Evolutionary conservation across 1,139 yeast genomes (phyloP), one percentile per base, ranked within the genome.

Genomic region (Meyerozyma guilliermondii): DNA sequence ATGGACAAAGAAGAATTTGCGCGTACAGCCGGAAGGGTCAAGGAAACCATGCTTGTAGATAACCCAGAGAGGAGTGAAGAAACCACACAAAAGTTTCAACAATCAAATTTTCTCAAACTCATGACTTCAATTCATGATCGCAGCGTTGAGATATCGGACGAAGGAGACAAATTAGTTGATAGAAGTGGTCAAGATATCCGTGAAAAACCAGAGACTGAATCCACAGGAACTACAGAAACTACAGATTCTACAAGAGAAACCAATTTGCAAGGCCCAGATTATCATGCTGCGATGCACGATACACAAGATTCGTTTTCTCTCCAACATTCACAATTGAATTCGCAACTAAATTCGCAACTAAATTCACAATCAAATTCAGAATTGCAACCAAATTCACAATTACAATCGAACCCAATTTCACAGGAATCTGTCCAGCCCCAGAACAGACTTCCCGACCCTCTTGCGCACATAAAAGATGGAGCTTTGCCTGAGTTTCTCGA

Each of bases 391-490:
- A 20, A 20, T 4, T 20, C 22, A 20, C 5, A 20, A 20, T n/a
- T n/a, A n/a, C n/a, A n/a, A n/a, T n/a, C n/a, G n/a, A n/a, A n/a
- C n/a, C n/a, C n/a, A n/a, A n/a, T n/a, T n/a, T n/a, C n/a, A n/a
- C n/a, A n/a, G n/a, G n/a, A n/a, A n/a, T n/a, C n/a, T n/a, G n/a
- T n/a, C n/a, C n/a, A n/a, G n/a, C n/a, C 6, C 5, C 22, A 20
- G 22, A 6, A 6, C 22, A 20, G 22, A 7, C 57, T 71, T 22
- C 76, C 77, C 3, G 78, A 72, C 46, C 78, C 78, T 0, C 56
- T 72, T 42, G 74, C 76, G 2, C 78, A 72, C 47, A 59, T 72
- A n/a, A 56, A 55, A 39, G 74, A 70, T 41, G 76, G 76, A 1
- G 63, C 56, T 17, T 53, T 72, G 11, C 48, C 47, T 10, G 53